phyloP scores from a whole-genome alignment of 225 moss, liverwort and hornwort genomes.

The Lunularia cruciata region DNA sequence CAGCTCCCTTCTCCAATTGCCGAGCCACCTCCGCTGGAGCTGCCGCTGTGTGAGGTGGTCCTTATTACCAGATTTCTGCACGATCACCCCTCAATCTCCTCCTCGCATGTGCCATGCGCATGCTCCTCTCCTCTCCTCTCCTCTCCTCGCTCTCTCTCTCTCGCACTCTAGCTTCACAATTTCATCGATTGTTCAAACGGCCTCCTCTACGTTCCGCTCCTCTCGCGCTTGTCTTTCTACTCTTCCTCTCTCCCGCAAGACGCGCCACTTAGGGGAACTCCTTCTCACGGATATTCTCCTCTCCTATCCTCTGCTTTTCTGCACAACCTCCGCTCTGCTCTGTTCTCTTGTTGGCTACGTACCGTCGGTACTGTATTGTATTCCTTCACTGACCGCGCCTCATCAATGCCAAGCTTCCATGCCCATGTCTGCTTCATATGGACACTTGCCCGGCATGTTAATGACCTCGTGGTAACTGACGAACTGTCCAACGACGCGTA shows the following conservation, averaged over 20 bases:
- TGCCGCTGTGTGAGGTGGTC: slow-evolving; percentile 17
- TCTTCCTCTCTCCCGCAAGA: neutral
- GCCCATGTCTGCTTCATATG: neutral
- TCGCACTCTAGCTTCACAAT: neutral
- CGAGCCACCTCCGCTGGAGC: slow-evolving; percentile 16
- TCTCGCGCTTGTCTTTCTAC: neutral
- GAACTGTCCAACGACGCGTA: slow-evolving; percentile 1
- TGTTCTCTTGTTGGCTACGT: too few relatives aligned
- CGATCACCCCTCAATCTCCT: slow-evolving; percentile 22
- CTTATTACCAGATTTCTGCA: slow-evolving; percentile 20
- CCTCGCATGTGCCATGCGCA: slow-evolving; percentile 25
- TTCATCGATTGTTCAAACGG: neutral
- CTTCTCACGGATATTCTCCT: neutral
- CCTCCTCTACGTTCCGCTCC: neutral
- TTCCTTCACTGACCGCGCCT: neutral
- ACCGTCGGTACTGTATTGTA: neutral
- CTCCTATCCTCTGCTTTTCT: too few relatives aligned
- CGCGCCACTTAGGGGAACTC: neutral
- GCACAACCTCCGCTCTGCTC: too few relatives aligned
- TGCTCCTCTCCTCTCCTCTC: neutral
- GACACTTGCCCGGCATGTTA: neutral
- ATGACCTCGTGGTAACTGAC: neutral
- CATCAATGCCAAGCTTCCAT: slow-evolving; percentile 4
- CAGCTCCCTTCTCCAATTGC: slow-evolving; percentile 12
- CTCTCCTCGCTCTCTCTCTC: neutral